These are phyloP conservation scores for Phaeosphaeriaceae sp. DNA, from an alignment of 2,329 filamentous ascomycete species.

Conservation along the genomic window DNA sequence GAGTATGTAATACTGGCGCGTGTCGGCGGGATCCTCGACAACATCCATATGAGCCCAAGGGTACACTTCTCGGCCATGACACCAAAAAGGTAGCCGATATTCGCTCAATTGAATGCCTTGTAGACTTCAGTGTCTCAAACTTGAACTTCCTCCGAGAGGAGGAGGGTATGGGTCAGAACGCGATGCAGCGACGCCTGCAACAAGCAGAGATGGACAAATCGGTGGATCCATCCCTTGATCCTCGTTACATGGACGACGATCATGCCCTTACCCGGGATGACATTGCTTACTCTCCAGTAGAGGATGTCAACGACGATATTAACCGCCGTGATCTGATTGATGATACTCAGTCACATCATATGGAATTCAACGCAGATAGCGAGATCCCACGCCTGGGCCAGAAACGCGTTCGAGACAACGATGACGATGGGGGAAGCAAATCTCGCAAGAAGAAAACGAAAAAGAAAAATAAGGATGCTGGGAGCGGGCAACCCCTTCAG, in stretches of 20 bases:
- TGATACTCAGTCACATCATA: conserved; percentile 25
- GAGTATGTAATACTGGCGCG: conserved; percentile 83
- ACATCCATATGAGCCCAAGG: conserved; percentile 82
- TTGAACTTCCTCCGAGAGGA: conserved; percentile 76
- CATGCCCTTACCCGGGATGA: conserved; percentile 44
- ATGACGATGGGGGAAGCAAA: conserved; percentile 31
- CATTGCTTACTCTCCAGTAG: conserved; percentile 51
- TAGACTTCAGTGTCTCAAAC: conserved; percentile 91
- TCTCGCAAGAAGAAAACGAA: conserved; percentile 31
- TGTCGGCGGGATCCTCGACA: conserved; percentile 75
- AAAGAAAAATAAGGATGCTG: conserved; percentile 46
- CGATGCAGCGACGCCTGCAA: conserved; percentile 56
- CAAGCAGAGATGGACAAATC: conserved; percentile 62
- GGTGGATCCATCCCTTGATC: conserved; percentile 53
- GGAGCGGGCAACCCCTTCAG: conserved; percentile 40
- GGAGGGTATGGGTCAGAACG: conserved; percentile 51
- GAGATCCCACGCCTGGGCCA: conserved; percentile 41
- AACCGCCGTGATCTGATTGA: conserved; percentile 23
- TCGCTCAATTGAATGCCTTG: conserved; percentile 85
- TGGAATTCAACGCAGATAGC: conserved; percentile 29
- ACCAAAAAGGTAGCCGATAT: conserved; percentile 89
- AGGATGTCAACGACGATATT: conserved; percentile 29
- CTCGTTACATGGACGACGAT: conserved; percentile 54
- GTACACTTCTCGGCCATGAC: conserved; percentile 87
- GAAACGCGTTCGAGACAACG: conserved; percentile 39